Conservation (phyloP, 345 rosid genomes). For the Gossypium mustelinum region DNA sequence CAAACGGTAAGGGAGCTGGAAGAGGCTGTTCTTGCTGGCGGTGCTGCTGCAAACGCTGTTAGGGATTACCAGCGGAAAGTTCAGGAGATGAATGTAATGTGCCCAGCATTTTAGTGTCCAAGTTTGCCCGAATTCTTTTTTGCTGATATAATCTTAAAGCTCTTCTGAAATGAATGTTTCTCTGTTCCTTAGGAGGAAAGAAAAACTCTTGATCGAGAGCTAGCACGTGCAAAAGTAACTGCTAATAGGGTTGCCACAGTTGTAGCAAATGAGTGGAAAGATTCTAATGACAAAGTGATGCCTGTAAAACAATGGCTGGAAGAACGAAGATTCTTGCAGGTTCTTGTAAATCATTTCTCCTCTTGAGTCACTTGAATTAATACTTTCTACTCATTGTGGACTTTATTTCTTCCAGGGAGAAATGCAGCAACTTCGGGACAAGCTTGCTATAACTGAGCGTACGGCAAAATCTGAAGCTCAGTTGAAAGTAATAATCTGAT, state of each 20-base stretch:
- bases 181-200: constrained; percentile 70
- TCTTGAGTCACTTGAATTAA: constrained; percentile 7
- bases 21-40: constrained; percentile 99
- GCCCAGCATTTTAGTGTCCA: constrained; percentile 6
- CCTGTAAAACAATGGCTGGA: constrained; percentile 99
- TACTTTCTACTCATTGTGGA: constrained; percentile 4
- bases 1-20: constrained; percentile 94
- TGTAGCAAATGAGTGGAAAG: constrained; percentile 98
- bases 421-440: constrained; percentile 97
- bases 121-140: constrained; percentile 3
- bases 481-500: constrained; percentile 54
- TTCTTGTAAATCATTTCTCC: constrained; percentile 25
- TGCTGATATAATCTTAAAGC: not conserved
- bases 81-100: constrained; percentile 96
- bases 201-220: constrained; percentile 86
- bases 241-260: constrained; percentile 97
- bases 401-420: constrained; percentile 60
- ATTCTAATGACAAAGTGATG: constrained; percentile 94
- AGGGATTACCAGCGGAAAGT: constrained; percentile 96
- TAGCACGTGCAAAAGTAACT: constrained; percentile 95
- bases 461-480: constrained; percentile 97
- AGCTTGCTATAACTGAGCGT: constrained; percentile 73
- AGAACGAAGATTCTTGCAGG: constrained; percentile 95
- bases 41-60: constrained; percentile 97
- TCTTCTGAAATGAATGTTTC: constrained; percentile 12